Evolutionary conservation across 2,329 filamentous ascomycete genomes (phyloP), one percentile per base, ranked within the genome.

Genomic region (Colletotrichum echinochloae): DNA sequence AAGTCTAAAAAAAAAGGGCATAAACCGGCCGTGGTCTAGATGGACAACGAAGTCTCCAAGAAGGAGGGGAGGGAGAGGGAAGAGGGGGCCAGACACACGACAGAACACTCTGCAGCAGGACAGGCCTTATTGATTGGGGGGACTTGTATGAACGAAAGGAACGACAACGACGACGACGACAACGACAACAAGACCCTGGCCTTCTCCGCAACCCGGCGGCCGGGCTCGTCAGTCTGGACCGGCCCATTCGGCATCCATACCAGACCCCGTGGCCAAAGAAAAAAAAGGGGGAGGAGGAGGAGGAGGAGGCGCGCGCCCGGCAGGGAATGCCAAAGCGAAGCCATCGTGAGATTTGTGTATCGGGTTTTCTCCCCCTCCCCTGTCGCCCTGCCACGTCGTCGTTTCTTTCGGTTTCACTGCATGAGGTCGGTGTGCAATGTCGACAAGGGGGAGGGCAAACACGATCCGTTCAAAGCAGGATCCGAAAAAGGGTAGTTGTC

Each of bases 241-340:
- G 44, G 68, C 41, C 64, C 23, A 70, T 70, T 48, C 35, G 59
- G 52, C 14, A 52, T 18, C 33, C 33, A 54, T 44, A 48, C 35
- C 35, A 46, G 51, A 54, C 52, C 57, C 63, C 64, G 67, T 67
- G 63, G 63, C 37, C 51, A 59, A 56, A 33, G 62, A 26, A 23
- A 16, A 39, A 6, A 18, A 16, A 39, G 37, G 37, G 37, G 5
- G 16, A 9, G 16, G 16, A 16, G 37, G 37, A 39, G 37, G 6
- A 14, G 12, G 37, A 39, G 37, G 37, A 5, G 37, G 4, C 16
- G n/a, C 28, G 49, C n/a, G 63, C 46, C 51, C 26, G n/a, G 64
- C 51, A 48, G 23, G 64, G 57, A 67, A 54, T 62, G 67, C 57
- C 61, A 70, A 67, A 63, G 57, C 64, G 68, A 70, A 70, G 68